These are phyloP conservation scores for Schoenoplectus triqueter DNA, from an alignment of 202 grass and related monocot species.

Conservation along the genomic window DNA sequence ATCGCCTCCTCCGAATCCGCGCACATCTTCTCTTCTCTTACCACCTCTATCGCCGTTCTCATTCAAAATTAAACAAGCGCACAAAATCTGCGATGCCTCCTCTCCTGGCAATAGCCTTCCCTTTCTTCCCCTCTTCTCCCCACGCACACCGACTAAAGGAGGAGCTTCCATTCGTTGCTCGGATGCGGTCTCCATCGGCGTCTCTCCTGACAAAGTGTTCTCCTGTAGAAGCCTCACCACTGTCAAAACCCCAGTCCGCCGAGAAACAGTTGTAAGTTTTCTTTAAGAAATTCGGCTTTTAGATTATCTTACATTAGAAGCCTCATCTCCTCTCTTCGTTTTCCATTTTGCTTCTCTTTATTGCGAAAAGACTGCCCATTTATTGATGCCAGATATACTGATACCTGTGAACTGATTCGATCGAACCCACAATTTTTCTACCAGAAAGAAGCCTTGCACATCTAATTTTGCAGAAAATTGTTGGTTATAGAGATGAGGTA, in stretches of 20 bases:
- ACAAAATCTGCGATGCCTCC: conserved; percentile 11
- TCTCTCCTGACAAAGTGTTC: neutral
- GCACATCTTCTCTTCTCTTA: too few relatives aligned
- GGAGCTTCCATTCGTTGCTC: conserved; percentile 4
- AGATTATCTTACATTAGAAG: conserved; percentile 38
- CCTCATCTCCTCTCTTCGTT: conserved; percentile 33
- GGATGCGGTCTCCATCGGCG: conserved; percentile 41
- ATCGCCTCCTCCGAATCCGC: too few relatives aligned
- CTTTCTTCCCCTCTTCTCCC: neutral
- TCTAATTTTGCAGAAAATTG: conserved; percentile 58
- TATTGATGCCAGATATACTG: conserved; percentile 45
- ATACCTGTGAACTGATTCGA: conserved; percentile 34
- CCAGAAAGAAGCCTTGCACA: conserved; percentile 44
- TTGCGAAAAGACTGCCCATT: conserved; percentile 5
- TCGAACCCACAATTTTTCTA: conserved; percentile 47
- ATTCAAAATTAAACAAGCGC: neutral
- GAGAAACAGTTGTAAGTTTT: conserved; percentile 25
- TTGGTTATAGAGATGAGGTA: conserved; percentile 46
- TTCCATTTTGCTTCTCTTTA: conserved; percentile 30
- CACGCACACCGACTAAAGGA: neutral
- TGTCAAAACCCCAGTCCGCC: neutral
- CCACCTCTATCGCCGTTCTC: too few relatives aligned
- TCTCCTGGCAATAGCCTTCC: neutral
- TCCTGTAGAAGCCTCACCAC: neutral
- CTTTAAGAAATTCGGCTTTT: conserved; percentile 42